Percentiles rank a stretch among this genome's conserved stretches.
Conservation (phyloP, 2,329 filamentous ascomycete species). For the Dactylellina drechsleri region DNA sequence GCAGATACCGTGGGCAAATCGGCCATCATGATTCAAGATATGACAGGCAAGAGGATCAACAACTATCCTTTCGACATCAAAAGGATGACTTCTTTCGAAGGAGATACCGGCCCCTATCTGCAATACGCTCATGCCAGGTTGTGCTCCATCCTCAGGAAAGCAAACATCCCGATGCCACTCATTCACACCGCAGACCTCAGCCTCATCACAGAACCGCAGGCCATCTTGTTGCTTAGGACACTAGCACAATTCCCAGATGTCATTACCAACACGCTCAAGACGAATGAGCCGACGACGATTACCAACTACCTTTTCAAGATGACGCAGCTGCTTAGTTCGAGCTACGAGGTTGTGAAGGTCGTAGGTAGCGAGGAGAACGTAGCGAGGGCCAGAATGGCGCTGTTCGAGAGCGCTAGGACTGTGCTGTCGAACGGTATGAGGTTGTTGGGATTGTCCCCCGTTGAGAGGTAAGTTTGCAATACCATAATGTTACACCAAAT, state of each 20-base stretch:
- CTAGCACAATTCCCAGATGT: slow-evolving; percentile 88
- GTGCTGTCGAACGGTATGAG: slow-evolving; percentile 86
- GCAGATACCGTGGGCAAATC: slow-evolving; percentile 93
- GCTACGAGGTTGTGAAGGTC: slow-evolving; percentile 83
- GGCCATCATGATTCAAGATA: slow-evolving; percentile 97
- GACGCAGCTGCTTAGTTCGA: slow-evolving; percentile 80
- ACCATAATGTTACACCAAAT: too few relatives aligned
- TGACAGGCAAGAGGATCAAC: slow-evolving; percentile 84
- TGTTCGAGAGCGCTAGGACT: slow-evolving; percentile 79
- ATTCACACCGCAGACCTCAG: slow-evolving; percentile 73
- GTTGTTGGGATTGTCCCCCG: slow-evolving; percentile 79
- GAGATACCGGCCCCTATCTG: slow-evolving; percentile 84
- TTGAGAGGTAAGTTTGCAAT: slow-evolving; percentile 65
- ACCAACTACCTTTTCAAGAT: slow-evolving; percentile 84
- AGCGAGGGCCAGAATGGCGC: slow-evolving; percentile 76
- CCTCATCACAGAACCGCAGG: slow-evolving; percentile 77
- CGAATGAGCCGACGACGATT: slow-evolving; percentile 77
- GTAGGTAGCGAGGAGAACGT: slow-evolving; percentile 79
- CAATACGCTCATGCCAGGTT: slow-evolving; percentile 84
- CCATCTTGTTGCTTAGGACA: slow-evolving; percentile 76
- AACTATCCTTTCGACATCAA: slow-evolving; percentile 80
- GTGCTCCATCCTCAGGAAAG: slow-evolving; percentile 70
- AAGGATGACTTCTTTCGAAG: slow-evolving; percentile 83
- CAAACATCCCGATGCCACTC: slow-evolving; percentile 68
- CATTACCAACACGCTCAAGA: slow-evolving; percentile 83